Percentiles rank a stretch among this genome's conserved stretches.
phyloP scores from a whole-genome alignment of 306 rosid genomes.

The Sphenostylis stenocarpa region DNA sequence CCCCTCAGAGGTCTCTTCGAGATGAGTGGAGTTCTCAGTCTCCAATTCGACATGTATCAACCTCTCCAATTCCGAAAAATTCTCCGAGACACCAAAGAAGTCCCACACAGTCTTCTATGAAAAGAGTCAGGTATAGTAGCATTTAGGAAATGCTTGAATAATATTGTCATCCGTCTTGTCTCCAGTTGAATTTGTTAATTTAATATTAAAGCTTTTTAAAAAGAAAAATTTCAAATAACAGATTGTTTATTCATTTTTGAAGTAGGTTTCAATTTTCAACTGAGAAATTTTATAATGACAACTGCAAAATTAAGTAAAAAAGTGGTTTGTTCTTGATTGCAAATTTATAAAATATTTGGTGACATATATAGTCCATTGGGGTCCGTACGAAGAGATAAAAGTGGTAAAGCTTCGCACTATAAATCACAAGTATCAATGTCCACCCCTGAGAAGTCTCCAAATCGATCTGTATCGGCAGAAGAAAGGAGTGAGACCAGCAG shows the following conservation, averaged over 20 bases:
- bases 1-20: conserved; percentile 52
- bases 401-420: conserved; percentile 32
- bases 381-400: conserved; percentile 42
- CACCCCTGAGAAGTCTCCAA: conserved; percentile 44
- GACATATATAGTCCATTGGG: conserved; percentile 43
- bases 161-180: conserved; percentile 10
- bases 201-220: not conserved
- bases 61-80: conserved; percentile 44
- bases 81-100: conserved; percentile 43
- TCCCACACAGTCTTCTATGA: conserved; percentile 50
- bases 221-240: not conserved
- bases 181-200: conserved; percentile 1
- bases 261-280: not conserved
- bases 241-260: not conserved
- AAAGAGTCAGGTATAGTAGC: conserved; percentile 53
- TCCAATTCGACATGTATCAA: conserved; percentile 44
- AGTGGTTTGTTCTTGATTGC: conserved; percentile 6
- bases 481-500: conserved; percentile 43
- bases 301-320: conserved; percentile 14
- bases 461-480: conserved; percentile 47
- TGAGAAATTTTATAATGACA: not conserved
- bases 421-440: conserved; percentile 43
- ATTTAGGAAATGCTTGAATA: conserved; percentile 7
- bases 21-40: conserved; percentile 57
- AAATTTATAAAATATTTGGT: conserved; percentile 26